Conservation (phyloP, 768 basidiomycete species). For the Kwoniella bestiolae region DNA sequence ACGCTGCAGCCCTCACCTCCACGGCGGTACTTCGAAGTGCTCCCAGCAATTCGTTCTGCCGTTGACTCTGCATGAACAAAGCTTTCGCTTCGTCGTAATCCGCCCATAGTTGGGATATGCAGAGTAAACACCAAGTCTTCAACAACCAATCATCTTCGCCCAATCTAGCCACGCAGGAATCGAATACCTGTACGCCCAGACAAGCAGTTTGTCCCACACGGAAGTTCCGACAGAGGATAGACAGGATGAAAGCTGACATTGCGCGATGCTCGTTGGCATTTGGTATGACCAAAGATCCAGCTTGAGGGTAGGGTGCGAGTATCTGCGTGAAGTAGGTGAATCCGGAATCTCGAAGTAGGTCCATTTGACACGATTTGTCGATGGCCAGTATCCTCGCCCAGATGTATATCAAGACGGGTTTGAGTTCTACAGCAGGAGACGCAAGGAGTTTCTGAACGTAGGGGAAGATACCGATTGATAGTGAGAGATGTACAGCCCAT, state of each 20-base stretch:
- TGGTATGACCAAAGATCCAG: constrained; percentile 66
- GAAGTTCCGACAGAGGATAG: constrained; percentile 86
- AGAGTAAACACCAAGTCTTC: constrained; percentile 90
- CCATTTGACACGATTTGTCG: constrained; percentile 88
- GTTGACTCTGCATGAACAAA: constrained; percentile 70
- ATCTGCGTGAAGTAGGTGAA: constrained; percentile 61
- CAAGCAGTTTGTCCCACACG: constrained; percentile 85
- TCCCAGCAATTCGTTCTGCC: constrained; percentile 78
- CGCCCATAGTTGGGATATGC: constrained; percentile 90
- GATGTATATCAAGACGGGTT: constrained; percentile 96
- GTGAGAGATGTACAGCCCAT: constrained; percentile 95
- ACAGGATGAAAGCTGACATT: constrained; percentile 97
- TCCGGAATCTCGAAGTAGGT: constrained; percentile 74
- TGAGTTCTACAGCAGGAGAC: constrained; percentile 91
- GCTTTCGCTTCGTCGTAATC: constrained; percentile 91
- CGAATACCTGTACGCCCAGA: constrained; percentile 72
- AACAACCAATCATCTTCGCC: constrained; percentile 90
- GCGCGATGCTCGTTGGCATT: constrained; percentile 95
- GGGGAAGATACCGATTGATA: constrained; percentile 97
- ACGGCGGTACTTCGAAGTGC: constrained; percentile 84
- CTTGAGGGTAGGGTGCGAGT: constrained; percentile 62
- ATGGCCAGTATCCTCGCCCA: constrained; percentile 98
- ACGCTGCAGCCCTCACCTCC: constrained; percentile 86
- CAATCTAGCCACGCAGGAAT: constrained; percentile 79
- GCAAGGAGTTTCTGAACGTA: constrained; percentile 96